Conservation (phyloP, 2,329 filamentous ascomycete species). For the Venturia pyrina region DNA sequence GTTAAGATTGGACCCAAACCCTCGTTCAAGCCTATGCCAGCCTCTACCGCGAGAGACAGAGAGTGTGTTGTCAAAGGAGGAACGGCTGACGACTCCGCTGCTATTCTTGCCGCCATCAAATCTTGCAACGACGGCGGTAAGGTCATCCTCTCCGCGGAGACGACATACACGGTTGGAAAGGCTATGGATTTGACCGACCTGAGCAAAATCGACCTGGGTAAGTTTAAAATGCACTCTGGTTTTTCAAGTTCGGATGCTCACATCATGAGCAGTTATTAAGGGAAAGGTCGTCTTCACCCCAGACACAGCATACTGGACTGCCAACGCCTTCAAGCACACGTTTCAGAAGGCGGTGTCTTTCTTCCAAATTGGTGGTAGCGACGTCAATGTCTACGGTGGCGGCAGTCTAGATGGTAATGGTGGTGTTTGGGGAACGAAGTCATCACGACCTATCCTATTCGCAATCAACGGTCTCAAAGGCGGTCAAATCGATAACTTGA, state of each 20-base stretch:
- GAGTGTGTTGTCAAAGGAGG: conserved; percentile 31
- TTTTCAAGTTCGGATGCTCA: neutral
- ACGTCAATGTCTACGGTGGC: conserved; percentile 59
- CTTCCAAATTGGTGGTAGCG: conserved; percentile 55
- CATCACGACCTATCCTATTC: conserved; percentile 49
- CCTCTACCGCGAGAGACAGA: conserved; percentile 25
- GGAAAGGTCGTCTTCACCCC: conserved; percentile 54
- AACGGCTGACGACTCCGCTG: conserved; percentile 38
- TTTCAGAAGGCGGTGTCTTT: conserved; percentile 60
- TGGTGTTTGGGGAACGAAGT: conserved; percentile 50
- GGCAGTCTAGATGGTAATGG: conserved; percentile 55
- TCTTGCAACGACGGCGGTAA: conserved; percentile 54
- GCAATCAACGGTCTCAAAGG: conserved; percentile 47
- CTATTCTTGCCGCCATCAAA: conserved; percentile 46
- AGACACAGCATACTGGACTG: conserved; percentile 60
- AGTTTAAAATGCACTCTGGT: neutral
- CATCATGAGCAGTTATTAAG: conserved; percentile 37
- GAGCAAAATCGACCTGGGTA: conserved; percentile 47
- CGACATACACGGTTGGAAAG: conserved; percentile 52
- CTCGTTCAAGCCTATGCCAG: conserved; percentile 21
- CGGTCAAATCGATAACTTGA: conserved; percentile 49
- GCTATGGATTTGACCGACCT: conserved; percentile 54
- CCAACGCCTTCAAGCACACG: conserved; percentile 50
- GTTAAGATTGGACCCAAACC: conserved; percentile 7
- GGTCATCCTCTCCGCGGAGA: conserved; percentile 46